phyloP scores from a whole-genome alignment of 768 basidiomycete genomes.

The Infundibulicybe gibba region DNA sequence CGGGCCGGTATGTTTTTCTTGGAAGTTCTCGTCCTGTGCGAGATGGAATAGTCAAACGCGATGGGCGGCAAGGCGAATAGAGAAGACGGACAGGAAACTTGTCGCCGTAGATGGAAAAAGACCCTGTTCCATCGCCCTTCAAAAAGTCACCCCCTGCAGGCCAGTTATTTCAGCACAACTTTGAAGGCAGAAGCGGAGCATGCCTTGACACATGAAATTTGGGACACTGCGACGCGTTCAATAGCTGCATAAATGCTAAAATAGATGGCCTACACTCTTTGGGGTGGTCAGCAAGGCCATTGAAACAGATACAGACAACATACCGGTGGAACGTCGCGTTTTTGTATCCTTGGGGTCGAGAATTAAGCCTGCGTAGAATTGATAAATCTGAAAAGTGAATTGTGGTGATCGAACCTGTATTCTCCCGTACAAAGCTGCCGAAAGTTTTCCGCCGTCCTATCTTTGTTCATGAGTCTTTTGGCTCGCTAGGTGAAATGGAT shows the following conservation, averaged over 20 bases:
- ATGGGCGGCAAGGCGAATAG: background rate
- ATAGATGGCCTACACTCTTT: conserved; percentile 61
- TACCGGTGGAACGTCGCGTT: conserved; percentile 90
- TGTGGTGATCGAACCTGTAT: conserved; percentile 56
- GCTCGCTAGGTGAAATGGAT: background rate
- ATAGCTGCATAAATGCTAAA: background rate
- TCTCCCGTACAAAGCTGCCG: conserved; percentile 98
- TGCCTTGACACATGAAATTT: conserved; percentile 97
- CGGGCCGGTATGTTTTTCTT: conserved; percentile 81
- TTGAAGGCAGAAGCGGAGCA: conserved; percentile 1
- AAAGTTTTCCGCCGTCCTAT: conserved; percentile 96
- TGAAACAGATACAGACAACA: conserved; percentile 15
- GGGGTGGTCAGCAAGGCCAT: conserved; percentile 11
- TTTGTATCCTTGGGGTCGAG: conserved; percentile 89
- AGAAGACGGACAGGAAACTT: conserved; percentile 72
- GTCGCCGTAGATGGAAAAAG: conserved; percentile 95
- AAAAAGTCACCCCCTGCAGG: conserved; percentile 85
- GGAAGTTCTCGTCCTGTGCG: conserved; percentile 88
- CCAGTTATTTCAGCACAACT: background rate
- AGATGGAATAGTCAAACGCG: background rate
- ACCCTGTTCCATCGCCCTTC: conserved; percentile 92
- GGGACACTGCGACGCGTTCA: conserved; percentile 52
- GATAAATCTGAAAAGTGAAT: conserved; percentile 6
- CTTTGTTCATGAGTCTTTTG: background rate
- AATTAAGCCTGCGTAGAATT: conserved; percentile 55